Base-by-base conservation (phyloP, 1,139 yeast genomes). In the Tardiomyces digboiensis region DNA sequence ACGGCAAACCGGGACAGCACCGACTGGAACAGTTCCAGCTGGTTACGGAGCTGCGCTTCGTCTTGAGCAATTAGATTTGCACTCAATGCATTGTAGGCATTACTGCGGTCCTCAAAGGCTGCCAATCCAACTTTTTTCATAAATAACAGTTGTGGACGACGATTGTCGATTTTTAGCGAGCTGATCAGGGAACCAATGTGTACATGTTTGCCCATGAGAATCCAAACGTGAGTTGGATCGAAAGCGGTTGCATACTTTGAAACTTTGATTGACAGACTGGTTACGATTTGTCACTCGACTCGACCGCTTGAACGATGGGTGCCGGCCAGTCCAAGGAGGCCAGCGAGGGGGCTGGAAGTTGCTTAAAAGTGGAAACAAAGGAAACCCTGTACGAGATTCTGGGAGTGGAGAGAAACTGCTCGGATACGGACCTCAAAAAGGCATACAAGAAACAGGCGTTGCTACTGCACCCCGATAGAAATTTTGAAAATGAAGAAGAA, bases 381-480 rank as follows among this genome's bases (percentile, higher is more conserved):
- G 51, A 48, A 14, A 49, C 49, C 23, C 46, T 54, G 61, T 91
- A 91, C 64, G 87, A 82, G 59, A 80, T 91, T 29, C 70, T 91
- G 38, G 76, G 76, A 10, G 82, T 87, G 21, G 78, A 77, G 41
- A 76, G 74, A 53, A 62, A 74, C 2, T 76, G 95, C 4, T 68
- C 73, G 13, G 94, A 84, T 42, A 62, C 67, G 8, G 95, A 85
- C 47, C 80, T 91, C 54, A 91, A 89, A 60, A 85, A 84, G 62
- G 86, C 97, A 12, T 91, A 93, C 62, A 73, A 96, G 52, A 86
- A 82, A 60, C 70, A 86, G 48, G 97, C 98, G 3, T 73, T 91
- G 39, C 82, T 81, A 60, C 75, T 89, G 48, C 99, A 91, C 63
- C 99, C 99, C 0, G 99, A 91, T 64, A 84, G 94, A 65, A 93